Conservation (phyloP, 331 rosid species). For the Spiraea crenata region DNA sequence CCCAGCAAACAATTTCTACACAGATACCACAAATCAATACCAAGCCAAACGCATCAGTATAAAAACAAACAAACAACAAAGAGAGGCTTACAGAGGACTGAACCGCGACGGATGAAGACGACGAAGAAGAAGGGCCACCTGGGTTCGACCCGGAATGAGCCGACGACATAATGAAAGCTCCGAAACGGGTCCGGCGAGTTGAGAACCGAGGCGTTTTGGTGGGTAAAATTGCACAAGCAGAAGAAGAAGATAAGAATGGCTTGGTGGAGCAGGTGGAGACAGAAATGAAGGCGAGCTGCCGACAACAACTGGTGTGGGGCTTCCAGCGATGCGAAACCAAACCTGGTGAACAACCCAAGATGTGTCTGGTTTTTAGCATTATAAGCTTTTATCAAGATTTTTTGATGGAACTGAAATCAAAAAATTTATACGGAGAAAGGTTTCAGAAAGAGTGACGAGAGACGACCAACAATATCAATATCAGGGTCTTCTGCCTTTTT, state of each 20-base stretch:
- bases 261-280: conserved; percentile 41
- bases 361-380: conserved; percentile 75
- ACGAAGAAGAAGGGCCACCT: conserved; percentile 27
- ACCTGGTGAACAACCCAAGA: conserved; percentile 55
- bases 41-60: not conserved
- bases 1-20: not conserved
- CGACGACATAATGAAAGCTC: conserved; percentile 3
- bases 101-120: conserved; percentile 33
- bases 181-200: not conserved
- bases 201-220: not conserved
- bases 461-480: not conserved
- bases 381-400: conserved; percentile 2
- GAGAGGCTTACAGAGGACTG: conserved; percentile 52
- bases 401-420: not conserved
- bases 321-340: conserved; percentile 48
- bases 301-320: conserved; percentile 29
- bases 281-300: conserved; percentile 31
- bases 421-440: not conserved
- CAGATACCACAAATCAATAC: not conserved
- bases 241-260: conserved; percentile 19
- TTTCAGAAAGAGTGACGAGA: not conserved
- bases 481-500: not conserved
- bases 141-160: conserved; percentile 1
- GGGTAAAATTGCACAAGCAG: conserved; percentile 10
- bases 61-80: not conserved